Conservation (phyloP, 192 early-diverging fungal species). For the Dimargaris verticillata region DNA sequence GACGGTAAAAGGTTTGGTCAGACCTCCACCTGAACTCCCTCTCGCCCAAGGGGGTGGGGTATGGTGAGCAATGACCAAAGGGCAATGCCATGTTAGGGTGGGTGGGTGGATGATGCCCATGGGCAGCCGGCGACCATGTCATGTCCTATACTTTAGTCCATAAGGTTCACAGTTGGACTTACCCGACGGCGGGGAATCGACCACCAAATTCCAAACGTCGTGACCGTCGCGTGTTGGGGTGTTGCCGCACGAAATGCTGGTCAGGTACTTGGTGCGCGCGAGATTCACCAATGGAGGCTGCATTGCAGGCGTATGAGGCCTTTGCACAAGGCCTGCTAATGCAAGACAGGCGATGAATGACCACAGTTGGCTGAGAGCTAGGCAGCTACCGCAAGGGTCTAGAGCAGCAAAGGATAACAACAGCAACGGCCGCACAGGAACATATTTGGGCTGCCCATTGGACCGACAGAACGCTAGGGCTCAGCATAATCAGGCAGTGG, state of each 20-base stretch:
- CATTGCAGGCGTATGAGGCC: neutral
- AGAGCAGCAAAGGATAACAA: neutral
- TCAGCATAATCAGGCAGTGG: too few relatives aligned
- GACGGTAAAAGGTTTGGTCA: neutral
- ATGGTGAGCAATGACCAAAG: neutral
- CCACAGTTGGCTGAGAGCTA: neutral
- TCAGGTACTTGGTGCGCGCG: constrained; percentile 1
- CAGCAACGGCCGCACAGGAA: neutral
- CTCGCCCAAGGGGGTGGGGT: neutral
- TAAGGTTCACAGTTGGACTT: too few relatives aligned
- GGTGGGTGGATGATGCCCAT: neutral
- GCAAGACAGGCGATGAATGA: neutral
- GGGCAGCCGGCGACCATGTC: too few relatives aligned
- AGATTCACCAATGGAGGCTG: neutral
- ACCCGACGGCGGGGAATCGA: too few relatives aligned
- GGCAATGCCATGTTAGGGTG: neutral
- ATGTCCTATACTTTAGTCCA: too few relatives aligned
- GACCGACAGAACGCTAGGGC: neutral
- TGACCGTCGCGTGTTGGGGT: constrained; percentile 1
- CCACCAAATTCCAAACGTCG: neutral
- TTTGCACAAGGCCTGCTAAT: too few relatives aligned
- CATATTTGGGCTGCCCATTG: neutral
- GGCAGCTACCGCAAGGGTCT: neutral
- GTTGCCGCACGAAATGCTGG: constrained; percentile 1
- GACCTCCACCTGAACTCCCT: too few relatives aligned